Evolutionary conservation across 2,329 filamentous ascomycete genomes (phyloP).

Genomic region (Ophiostoma piceae): DNA sequence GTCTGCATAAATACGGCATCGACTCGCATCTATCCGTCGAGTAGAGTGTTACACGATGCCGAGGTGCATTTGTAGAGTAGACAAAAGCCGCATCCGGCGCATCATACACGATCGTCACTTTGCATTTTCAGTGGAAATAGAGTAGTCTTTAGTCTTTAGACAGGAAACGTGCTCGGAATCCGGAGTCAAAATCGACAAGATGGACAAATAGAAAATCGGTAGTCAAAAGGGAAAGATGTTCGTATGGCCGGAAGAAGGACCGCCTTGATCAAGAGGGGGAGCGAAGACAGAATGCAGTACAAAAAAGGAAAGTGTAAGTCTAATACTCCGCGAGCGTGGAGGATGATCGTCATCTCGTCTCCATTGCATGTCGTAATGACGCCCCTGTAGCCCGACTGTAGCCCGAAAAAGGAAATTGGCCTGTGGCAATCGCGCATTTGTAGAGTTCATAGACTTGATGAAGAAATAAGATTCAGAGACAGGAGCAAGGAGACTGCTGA

Average conservation of each 20-base stretch:
- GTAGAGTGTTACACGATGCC: background rate
- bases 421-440: background rate
- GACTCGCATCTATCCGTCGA: background rate
- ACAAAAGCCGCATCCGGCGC: background rate
- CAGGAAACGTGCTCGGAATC: background rate
- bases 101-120: background rate
- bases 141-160: background rate
- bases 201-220: background rate
- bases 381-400: slow-evolving; percentile 6
- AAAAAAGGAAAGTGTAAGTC: background rate
- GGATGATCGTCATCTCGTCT: slow-evolving; percentile 12
- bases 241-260: background rate
- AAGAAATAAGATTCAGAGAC: background rate
- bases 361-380: slow-evolving; percentile 7
- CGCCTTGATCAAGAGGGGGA: background rate
- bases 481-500: background rate
- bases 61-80: background rate
- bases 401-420: background rate
- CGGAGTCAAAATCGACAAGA: background rate
- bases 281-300: background rate
- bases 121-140: background rate
- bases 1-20: background rate
- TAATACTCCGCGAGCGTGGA: background rate
- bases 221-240: background rate
- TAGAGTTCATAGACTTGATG: background rate